Percentiles rank a stretch among this genome's conserved stretches.
Conservation (phyloP, 148 eudicot genomes). For the Heliamphora exappendiculata region DNA sequence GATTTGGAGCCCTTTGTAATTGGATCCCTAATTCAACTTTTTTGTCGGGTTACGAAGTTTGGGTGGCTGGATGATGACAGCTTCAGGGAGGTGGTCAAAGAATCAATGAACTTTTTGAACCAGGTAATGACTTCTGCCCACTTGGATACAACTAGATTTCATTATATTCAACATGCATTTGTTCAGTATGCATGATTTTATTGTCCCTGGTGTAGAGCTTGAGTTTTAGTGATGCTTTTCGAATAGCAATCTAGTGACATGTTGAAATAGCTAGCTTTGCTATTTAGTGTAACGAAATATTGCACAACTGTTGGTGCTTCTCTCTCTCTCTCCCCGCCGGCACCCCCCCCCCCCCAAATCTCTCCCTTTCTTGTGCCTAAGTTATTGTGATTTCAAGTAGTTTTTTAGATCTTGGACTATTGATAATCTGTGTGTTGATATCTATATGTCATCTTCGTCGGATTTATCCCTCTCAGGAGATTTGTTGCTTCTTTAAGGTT, state of each 20-base stretch:
- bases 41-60: constrained; percentile 79
- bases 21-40: constrained; percentile 74
- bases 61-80: constrained; percentile 93
- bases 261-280: background rate
- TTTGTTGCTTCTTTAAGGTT: background rate
- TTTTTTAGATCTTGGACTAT: background rate
- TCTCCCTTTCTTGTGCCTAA: background rate
- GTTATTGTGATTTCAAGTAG: background rate
- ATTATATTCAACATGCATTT: background rate
- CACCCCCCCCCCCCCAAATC: no score
- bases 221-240: constrained; percentile 1
- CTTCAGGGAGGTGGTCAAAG: constrained; percentile 76
- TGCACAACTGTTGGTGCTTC: background rate
- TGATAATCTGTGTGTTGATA: background rate
- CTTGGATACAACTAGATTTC: background rate
- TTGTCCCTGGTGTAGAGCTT: background rate
- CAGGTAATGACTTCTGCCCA: constrained; percentile 43
- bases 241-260: background rate
- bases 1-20: constrained; percentile 80
- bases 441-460: background rate
- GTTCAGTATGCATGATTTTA: background rate
- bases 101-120: constrained; percentile 67
- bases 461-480: background rate
- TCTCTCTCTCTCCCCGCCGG: background rate
- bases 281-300: background rate